phyloP scores from a whole-genome alignment of 2,329 filamentous ascomycete genomes.

The Nothopassalora personata region DNA sequence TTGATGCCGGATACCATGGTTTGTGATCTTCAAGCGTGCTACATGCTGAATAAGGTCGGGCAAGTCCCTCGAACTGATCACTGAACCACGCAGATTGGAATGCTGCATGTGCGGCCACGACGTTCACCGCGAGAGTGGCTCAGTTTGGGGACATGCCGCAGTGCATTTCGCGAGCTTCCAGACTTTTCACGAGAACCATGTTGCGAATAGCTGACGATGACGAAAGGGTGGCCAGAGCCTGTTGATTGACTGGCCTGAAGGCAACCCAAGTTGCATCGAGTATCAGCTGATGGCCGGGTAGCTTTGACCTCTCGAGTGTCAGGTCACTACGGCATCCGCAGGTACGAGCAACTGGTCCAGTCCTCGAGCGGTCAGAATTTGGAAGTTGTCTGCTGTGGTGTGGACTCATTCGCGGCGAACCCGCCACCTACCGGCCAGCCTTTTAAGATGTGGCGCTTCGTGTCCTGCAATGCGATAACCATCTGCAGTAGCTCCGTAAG shows the following conservation, averaged over 20 bases:
- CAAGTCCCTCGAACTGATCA: too few species aligned
- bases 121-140: neutral
- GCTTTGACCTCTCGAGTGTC: neutral
- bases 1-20: neutral
- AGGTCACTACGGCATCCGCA: neutral
- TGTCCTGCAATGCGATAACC: conserved; percentile 4
- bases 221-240: too few species aligned
- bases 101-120: too few species aligned
- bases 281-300: neutral
- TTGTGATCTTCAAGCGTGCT: neutral
- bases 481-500: conserved; percentile 4
- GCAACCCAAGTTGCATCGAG: too few species aligned
- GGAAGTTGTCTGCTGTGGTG: neutral
- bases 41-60: neutral
- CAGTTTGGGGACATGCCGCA: neutral
- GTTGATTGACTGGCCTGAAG: too few species aligned
- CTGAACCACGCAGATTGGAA: too few species aligned
- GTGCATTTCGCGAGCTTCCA: neutral
- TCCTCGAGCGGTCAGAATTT: neutral
- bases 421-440: neutral
- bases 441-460: conserved; percentile 1
- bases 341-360: neutral
- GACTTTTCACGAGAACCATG: neutral
- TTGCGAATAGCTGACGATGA: neutral
- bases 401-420: neutral